phyloP scores from a whole-genome alignment of 805 yeast genomes.

The Starmerella scarabaei region DNA sequence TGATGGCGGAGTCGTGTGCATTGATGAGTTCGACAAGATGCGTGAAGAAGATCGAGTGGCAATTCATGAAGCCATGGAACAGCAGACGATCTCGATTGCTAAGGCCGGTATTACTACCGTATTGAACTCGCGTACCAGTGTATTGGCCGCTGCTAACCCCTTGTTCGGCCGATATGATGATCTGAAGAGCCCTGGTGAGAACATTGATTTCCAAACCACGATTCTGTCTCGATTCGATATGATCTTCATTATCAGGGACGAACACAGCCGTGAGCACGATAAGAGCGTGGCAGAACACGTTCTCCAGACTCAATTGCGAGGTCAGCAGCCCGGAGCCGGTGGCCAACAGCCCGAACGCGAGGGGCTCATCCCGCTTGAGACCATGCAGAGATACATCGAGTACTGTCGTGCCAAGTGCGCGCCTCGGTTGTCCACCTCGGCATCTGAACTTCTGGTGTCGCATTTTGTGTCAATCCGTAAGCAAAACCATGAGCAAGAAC shows the following conservation, averaged over 20 bases:
- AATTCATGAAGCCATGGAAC: conserved; percentile 99
- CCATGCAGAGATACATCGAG: conserved; percentile 83
- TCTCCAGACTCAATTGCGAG: conserved; percentile 85
- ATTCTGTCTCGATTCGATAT: conserved; percentile 94
- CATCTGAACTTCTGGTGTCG: conserved; percentile 78
- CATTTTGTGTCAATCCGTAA: conserved; percentile 86
- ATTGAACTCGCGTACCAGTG: conserved; percentile 89
- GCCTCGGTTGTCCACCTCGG: conserved; percentile 77
- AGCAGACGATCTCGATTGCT: conserved; percentile 96
- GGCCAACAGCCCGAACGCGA: conserved; percentile 36
- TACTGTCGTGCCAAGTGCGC: conserved; percentile 87
- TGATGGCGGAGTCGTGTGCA: conserved; percentile 98
- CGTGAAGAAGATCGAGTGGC: conserved; percentile 98
- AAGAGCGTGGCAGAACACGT: conserved; percentile 87
- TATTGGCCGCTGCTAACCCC: conserved; percentile 96
- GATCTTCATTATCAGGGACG: conserved; percentile 95
- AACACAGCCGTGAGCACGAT: conserved; percentile 76
- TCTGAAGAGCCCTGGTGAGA: conserved; percentile 91
- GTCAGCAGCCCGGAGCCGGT: conserved; percentile 31
- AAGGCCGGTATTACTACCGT: conserved; percentile 98
- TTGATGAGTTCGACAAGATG: conserved; percentile 99
- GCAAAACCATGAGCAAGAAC: conserved; percentile 67
- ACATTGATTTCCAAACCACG: conserved; percentile 94
- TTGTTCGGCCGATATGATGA: conserved; percentile 94
- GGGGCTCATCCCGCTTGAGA: conserved; percentile 79